These are phyloP conservation scores for Allodekkera sacchari DNA, from an alignment of 805 yeast species.

Conservation along the genomic window DNA sequence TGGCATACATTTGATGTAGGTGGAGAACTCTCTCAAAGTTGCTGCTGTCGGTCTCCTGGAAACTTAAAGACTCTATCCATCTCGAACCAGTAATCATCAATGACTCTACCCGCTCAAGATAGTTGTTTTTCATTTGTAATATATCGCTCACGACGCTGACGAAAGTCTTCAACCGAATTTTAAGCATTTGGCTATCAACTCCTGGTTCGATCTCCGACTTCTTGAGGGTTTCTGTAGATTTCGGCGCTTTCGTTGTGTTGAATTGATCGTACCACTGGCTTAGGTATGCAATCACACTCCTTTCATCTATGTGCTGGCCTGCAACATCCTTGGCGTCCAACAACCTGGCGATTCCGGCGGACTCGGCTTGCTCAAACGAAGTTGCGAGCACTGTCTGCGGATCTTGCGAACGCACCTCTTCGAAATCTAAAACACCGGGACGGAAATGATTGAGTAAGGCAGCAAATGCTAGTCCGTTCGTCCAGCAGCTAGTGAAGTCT, in stretches of 20 bases:
- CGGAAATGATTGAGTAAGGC: slow-evolving; percentile 34
- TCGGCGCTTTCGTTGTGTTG: slow-evolving; percentile 4
- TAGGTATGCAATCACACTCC: slow-evolving; percentile 48
- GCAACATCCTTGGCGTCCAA: slow-evolving; percentile 49
- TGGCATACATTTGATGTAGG: not conserved
- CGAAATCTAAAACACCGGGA: slow-evolving; percentile 31
- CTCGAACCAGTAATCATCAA: slow-evolving; percentile 9
- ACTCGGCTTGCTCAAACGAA: slow-evolving; percentile 36
- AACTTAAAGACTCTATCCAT: slow-evolving; percentile 8
- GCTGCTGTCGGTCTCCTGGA: slow-evolving; percentile 1
- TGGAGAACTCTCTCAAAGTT: slow-evolving; percentile 2
- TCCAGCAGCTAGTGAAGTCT: slow-evolving; percentile 53
- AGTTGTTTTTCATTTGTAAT: slow-evolving; percentile 10
- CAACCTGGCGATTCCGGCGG: slow-evolving; percentile 41
- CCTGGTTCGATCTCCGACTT: not conserved
- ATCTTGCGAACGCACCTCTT: slow-evolving; percentile 20
- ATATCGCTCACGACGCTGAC: slow-evolving; percentile 14
- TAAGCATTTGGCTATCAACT: slow-evolving; percentile 6
- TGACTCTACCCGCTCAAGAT: slow-evolving; percentile 9
- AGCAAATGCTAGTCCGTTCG: slow-evolving; percentile 39
- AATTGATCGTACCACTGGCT: slow-evolving; percentile 51
- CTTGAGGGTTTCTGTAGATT: not conserved
- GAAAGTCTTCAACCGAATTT: slow-evolving; percentile 20
- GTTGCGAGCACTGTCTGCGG: slow-evolving; percentile 24
- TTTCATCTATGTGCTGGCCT: slow-evolving; percentile 47